A percentile compares a stretch with the other conserved stretches of the same genome.
These are phyloP conservation scores for Boletus subluridellus DNA, from an alignment of 1,284 basidiomycete genomes.

Conservation along the genomic window DNA sequence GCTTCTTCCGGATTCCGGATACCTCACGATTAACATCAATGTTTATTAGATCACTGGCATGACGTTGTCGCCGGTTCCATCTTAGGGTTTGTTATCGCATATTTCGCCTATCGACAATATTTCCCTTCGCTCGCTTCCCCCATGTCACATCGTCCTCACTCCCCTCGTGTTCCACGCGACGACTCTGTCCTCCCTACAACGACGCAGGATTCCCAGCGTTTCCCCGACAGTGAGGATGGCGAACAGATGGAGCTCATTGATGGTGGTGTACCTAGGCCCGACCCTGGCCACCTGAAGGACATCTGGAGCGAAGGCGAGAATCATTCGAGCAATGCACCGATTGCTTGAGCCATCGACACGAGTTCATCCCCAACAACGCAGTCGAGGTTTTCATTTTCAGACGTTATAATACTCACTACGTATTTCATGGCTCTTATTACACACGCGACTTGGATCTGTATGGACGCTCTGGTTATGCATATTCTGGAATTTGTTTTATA, in stretches of 20 bases:
- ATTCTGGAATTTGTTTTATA: not conserved
- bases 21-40: not conserved
- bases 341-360: slow-evolving; percentile 11
- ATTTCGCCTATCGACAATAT: slow-evolving; percentile 81
- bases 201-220: slow-evolving; percentile 8
- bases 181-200: slow-evolving; percentile 40
- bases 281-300: slow-evolving; percentile 34
- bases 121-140: slow-evolving; percentile 62
- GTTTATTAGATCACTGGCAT: slow-evolving; percentile 73
- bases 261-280: slow-evolving; percentile 25
- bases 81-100: slow-evolving; percentile 71
- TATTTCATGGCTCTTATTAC: not conserved
- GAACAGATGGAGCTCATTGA: slow-evolving; percentile 30
- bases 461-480: not conserved
- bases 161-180: slow-evolving; percentile 61
- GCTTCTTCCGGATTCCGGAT: slow-evolving; percentile 25
- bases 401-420: not conserved
- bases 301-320: slow-evolving; percentile 36
- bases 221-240: slow-evolving; percentile 10
- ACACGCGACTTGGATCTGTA: not conserved
- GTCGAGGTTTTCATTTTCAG: not conserved
- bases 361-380: not conserved
- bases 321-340: slow-evolving; percentile 7
- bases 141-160: slow-evolving; percentile 69
- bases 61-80: slow-evolving; percentile 81